Conservation (phyloP, 1,139 yeast species). For the Suhomyces chickasaworum region DNA sequence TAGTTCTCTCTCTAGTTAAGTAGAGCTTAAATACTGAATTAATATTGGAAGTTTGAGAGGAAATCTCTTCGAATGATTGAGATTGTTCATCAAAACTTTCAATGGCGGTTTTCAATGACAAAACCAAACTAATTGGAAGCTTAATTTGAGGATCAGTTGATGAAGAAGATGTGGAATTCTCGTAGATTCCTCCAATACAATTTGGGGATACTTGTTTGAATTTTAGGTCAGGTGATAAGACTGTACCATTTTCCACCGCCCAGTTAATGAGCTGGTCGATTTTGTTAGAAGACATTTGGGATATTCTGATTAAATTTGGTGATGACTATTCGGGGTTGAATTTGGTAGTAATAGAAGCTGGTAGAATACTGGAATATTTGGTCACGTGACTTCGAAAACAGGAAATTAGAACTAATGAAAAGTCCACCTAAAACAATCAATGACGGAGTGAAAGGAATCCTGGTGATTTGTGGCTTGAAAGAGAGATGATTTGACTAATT, state of each 20-base stretch:
- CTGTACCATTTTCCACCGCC: slow-evolving; percentile 54
- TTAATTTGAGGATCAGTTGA: slow-evolving; percentile 20
- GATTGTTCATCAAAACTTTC: slow-evolving; percentile 17
- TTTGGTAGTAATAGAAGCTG: not conserved
- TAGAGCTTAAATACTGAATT: slow-evolving; percentile 52
- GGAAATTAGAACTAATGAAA: no score
- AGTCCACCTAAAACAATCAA: no score
- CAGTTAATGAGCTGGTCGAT: slow-evolving; percentile 40
- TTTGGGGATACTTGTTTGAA: slow-evolving; percentile 25
- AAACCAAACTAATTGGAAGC: slow-evolving; percentile 41
- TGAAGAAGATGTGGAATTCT: slow-evolving; percentile 7
- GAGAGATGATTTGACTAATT: no score
- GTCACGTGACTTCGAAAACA: no score
- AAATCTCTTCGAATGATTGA: slow-evolving; percentile 20
- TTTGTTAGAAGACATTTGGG: slow-evolving; percentile 2
- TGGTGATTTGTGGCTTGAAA: no score
- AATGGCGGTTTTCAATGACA: slow-evolving; percentile 48
- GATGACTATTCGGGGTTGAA: not conserved
- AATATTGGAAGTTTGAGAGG: slow-evolving; percentile 28
- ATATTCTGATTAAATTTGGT: no score
- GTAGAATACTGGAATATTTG: not conserved
- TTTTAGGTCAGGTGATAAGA: slow-evolving; percentile 28
- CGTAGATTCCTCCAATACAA: slow-evolving; percentile 45
- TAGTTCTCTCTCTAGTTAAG: slow-evolving; percentile 40
- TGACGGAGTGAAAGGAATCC: no score